phyloP scores from a whole-genome alignment of 306 rosid species.

The Malus sieversii region DNA sequence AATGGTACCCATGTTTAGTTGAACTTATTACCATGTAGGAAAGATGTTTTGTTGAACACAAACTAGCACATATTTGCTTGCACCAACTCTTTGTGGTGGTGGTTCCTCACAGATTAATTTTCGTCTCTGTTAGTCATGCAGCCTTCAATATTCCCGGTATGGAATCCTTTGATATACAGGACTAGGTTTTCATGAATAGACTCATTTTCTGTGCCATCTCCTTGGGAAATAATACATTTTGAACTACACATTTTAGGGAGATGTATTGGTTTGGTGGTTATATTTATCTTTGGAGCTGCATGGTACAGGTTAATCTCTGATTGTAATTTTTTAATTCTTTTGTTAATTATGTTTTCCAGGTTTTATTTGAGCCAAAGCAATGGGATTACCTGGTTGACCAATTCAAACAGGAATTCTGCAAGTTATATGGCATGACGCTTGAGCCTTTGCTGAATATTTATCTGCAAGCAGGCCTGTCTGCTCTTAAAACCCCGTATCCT shows the following conservation, averaged over 20 bases:
- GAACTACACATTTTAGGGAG: neutral
- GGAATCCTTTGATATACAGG: neutral
- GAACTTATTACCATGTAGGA: neutral
- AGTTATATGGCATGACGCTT: slow-evolving; percentile 89
- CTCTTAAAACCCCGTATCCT: slow-evolving; percentile 97
- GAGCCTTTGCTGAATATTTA: slow-evolving; percentile 89
- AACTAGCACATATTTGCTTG: neutral
- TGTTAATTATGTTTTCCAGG: slow-evolving; percentile 40
- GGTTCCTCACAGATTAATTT: neutral
- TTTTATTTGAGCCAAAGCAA: slow-evolving; percentile 80
- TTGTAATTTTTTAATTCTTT: slow-evolving; percentile 4
- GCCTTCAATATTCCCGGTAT: no score
- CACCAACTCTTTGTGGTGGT: neutral
- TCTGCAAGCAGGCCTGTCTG: slow-evolving; percentile 94
- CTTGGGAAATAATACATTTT: neutral
- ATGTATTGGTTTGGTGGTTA: neutral
- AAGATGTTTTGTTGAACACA: neutral
- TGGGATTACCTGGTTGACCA: slow-evolving; percentile 85
- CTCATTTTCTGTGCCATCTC: neutral
- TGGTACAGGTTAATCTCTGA: neutral
- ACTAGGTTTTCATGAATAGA: neutral
- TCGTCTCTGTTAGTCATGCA: neutral
- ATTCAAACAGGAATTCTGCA: slow-evolving; percentile 95
- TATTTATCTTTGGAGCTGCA: slow-evolving; percentile 1
- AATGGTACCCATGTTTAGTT: neutral